Evolutionary conservation across 2,329 filamentous ascomycete species (phyloP).

Genomic region (Ascochyta viciae-villosae): DNA sequence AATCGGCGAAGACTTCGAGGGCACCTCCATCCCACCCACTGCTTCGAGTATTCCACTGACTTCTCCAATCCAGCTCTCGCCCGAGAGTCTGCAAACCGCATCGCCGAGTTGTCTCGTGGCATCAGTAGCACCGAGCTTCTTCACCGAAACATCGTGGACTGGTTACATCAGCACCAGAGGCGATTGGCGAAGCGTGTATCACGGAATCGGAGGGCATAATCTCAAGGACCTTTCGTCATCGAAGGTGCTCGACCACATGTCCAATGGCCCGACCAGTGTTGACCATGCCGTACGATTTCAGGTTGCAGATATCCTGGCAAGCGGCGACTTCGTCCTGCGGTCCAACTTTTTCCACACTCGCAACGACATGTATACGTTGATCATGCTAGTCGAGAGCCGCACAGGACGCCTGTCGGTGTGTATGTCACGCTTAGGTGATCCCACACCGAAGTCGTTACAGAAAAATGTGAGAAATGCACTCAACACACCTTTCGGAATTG

Average conservation of each 20-base stretch:
- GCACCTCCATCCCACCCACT: constrained; percentile 12
- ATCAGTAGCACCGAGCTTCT: constrained; percentile 3
- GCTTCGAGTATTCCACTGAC: constrained; percentile 9
- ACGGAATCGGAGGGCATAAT: constrained; percentile 15
- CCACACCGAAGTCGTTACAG: neutral
- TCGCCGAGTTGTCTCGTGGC: constrained; percentile 3
- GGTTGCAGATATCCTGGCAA: constrained; percentile 1
- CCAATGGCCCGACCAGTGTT: neutral
- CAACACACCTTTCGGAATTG: constrained; percentile 19
- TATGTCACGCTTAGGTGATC: constrained; percentile 6
- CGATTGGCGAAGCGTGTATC: constrained; percentile 21
- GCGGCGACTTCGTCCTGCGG: constrained; percentile 14
- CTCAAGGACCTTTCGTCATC: constrained; percentile 2
- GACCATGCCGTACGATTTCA: constrained; percentile 9
- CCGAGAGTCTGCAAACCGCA: neutral
- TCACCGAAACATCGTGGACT: constrained; percentile 15
- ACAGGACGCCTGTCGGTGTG: constrained; percentile 14
- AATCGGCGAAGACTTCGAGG: constrained; percentile 18
- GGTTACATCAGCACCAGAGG: constrained; percentile 16
- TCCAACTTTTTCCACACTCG: constrained; percentile 19
- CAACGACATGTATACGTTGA: constrained; percentile 9
- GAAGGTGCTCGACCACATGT: neutral
- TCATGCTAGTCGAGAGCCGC: constrained; percentile 7
- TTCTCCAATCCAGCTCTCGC: neutral
- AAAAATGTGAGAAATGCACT: constrained; percentile 6